Percentiles rank a stretch among this genome's conserved stretches.
These are phyloP conservation scores for Saturnispora serradocipensis DNA, from an alignment of 805 yeast species.

Conservation along the genomic window DNA sequence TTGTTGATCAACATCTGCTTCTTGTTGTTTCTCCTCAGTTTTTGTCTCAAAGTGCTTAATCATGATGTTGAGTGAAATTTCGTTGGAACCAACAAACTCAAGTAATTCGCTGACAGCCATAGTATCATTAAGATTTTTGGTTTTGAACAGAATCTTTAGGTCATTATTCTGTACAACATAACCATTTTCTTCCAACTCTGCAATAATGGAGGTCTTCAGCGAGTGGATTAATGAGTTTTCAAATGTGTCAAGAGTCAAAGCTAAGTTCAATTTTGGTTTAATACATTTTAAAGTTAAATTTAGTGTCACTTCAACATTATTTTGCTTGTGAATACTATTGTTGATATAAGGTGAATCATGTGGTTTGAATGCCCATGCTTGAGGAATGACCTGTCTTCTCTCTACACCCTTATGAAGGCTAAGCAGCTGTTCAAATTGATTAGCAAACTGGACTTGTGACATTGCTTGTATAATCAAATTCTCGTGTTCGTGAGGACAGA, in stretches of 20 bases:
- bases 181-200: conserved; percentile 21
- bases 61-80: conserved; percentile 12
- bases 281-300: conserved; percentile 46
- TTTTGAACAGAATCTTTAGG: conserved; percentile 39
- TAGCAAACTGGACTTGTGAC: conserved; percentile 6
- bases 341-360: not conserved
- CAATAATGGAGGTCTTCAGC: conserved; percentile 27
- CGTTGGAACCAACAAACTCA: not conserved
- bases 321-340: not conserved
- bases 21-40: not conserved
- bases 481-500: not conserved
- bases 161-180: conserved; percentile 25
- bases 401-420: not conserved
- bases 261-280: conserved; percentile 53
- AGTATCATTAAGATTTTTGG: conserved; percentile 42
- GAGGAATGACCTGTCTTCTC: conserved; percentile 17
- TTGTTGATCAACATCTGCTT: not conserved
- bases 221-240: conserved; percentile 26
- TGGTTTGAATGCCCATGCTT: not conserved
- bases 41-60: conserved; percentile 9
- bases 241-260: conserved; percentile 10
- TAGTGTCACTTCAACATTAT: not conserved
- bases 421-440: conserved; percentile 1
- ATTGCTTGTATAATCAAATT: not conserved
- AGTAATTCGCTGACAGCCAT: conserved; percentile 21